These are phyloP conservation scores for Ramaria rubella DNA, from an alignment of 768 basidiomycete genomes.

Conservation along the genomic window DNA sequence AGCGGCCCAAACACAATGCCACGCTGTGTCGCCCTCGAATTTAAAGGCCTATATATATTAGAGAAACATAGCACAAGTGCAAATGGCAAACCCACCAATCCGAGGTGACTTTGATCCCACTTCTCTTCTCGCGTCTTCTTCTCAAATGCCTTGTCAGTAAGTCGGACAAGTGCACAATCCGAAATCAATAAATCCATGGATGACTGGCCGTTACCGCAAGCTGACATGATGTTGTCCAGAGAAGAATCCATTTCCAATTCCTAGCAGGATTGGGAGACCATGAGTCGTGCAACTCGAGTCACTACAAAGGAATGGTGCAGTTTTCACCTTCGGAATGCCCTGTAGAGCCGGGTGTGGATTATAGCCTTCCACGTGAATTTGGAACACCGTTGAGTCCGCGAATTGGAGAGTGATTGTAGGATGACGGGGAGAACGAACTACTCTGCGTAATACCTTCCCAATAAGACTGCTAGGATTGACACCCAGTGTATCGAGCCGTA, in stretches of 20 bases:
- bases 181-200: constrained; percentile 37
- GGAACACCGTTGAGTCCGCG: constrained; percentile 36
- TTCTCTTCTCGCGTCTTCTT: constrained; percentile 22
- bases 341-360: constrained; percentile 37
- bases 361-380: constrained; percentile 59
- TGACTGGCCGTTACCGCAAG: constrained; percentile 25
- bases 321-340: constrained; percentile 43
- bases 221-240: constrained; percentile 35
- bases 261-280: constrained; percentile 1
- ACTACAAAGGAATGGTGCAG: not conserved
- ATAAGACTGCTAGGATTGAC: constrained; percentile 34
- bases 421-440: constrained; percentile 37
- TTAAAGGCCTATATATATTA: constrained; percentile 36
- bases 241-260: constrained; percentile 46
- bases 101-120: constrained; percentile 32
- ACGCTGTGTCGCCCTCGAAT: constrained; percentile 36
- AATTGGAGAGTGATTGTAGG: constrained; percentile 44
- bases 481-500: constrained; percentile 32
- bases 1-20: constrained; percentile 64
- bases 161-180: constrained; percentile 46
- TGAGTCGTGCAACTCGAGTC: too few relatives aligned
- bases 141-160: constrained; percentile 56
- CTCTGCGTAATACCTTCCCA: constrained; percentile 38
- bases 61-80: not conserved
- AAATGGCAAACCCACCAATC: constrained; percentile 8